Conservation (phyloP, 1,284 basidiomycete species). For the Macrocybe sp. region DNA sequence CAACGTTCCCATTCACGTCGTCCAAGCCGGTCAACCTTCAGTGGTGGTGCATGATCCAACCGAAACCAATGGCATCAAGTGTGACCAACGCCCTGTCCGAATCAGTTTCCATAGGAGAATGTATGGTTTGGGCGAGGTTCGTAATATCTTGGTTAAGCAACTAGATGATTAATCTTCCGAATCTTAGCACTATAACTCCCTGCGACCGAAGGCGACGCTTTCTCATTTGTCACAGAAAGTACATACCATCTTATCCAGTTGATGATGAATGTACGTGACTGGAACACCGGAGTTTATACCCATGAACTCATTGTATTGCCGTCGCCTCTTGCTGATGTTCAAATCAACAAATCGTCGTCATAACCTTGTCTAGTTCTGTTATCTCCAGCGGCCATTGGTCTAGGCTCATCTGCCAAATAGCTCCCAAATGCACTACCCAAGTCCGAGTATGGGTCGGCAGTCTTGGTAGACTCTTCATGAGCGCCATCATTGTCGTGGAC, state of each 20-base stretch:
- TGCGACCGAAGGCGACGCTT: conserved; percentile 52
- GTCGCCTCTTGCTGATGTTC: conserved; percentile 5
- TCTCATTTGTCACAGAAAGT: conserved; percentile 31
- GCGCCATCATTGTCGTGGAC: conserved; percentile 31
- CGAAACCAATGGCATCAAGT: conserved; percentile 26
- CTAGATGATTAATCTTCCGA: background rate
- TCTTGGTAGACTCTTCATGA: conserved; percentile 20
- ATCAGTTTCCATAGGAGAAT: conserved; percentile 90
- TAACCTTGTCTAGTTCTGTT: conserved; percentile 31
- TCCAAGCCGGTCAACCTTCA: conserved; percentile 79
- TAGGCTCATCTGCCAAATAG: conserved; percentile 61
- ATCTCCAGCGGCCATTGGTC: conserved; percentile 39
- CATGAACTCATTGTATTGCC: background rate
- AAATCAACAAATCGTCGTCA: conserved; percentile 53
- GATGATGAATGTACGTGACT: background rate
- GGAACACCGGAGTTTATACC: no score
- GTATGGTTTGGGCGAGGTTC: conserved; percentile 91
- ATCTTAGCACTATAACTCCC: conserved; percentile 81
- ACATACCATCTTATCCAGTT: conserved; percentile 14
- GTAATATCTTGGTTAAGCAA: conserved; percentile 20
- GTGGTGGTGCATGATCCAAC: conserved; percentile 78
- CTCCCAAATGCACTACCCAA: conserved; percentile 67
- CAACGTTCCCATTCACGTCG: conserved; percentile 85
- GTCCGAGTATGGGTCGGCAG: conserved; percentile 69
- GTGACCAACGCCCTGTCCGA: conserved; percentile 49